These are phyloP conservation scores for Gossypium bickii DNA, from an alignment of 345 rosid species.

Conservation along the genomic window DNA sequence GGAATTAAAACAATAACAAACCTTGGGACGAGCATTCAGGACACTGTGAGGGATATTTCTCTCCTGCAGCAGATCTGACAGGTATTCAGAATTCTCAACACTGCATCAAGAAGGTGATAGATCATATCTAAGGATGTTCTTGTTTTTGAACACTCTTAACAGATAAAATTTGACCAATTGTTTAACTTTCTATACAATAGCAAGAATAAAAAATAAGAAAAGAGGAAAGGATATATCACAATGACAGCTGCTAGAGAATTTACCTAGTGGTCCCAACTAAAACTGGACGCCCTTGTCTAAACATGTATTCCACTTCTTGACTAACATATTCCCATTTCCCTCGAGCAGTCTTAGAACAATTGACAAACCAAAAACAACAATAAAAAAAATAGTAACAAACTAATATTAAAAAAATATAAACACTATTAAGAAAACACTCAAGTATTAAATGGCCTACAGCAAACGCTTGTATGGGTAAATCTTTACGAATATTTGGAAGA, in stretches of 20 bases:
- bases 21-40: conserved; percentile 96
- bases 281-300: conserved; percentile 91
- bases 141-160: conserved; percentile 2
- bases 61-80: conserved; percentile 78
- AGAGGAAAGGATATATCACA: background rate
- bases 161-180: background rate
- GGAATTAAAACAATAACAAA: conserved; percentile 21
- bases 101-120: conserved; percentile 45
- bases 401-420: background rate
- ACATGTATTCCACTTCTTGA: conserved; percentile 88
- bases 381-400: conserved; percentile 6
- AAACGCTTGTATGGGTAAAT: conserved; percentile 91
- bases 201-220: background rate
- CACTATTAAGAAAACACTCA: conserved; percentile 1
- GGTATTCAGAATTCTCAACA: conserved; percentile 88
- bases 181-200: background rate
- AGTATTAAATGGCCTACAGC: conserved; percentile 50
- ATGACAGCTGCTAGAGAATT: conserved; percentile 4
- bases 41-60: conserved; percentile 86
- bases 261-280: conserved; percentile 97
- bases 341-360: conserved; percentile 60
- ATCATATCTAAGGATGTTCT: conserved; percentile 15
- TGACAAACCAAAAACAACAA: conserved; percentile 17
- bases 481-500: conserved; percentile 79
- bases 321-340: conserved; percentile 93